These are phyloP conservation scores for Monascus ruber DNA, from an alignment of 2,329 filamentous ascomycete genomes.

Conservation along the genomic window DNA sequence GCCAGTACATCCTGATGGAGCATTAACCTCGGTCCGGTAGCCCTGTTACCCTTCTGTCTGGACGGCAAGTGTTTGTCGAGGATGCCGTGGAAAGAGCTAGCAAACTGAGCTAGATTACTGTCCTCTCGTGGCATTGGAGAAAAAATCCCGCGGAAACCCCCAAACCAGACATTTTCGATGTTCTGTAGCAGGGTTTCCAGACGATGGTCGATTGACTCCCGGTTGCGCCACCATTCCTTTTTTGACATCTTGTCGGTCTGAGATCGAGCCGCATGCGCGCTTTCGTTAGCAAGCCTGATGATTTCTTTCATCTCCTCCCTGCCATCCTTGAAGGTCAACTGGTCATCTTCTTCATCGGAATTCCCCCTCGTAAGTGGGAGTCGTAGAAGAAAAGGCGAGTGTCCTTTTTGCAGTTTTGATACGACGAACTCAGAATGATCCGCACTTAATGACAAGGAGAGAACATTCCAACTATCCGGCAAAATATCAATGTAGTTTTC, in stretches of 20 bases:
- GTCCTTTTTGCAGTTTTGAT: conserved; percentile 65
- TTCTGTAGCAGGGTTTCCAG: conserved; percentile 69
- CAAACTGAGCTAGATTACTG: conserved; percentile 61
- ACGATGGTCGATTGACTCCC: conserved; percentile 66
- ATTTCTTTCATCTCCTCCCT: conserved; percentile 72
- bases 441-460: conserved; percentile 77
- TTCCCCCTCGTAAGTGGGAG: conserved; percentile 75
- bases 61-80: conserved; percentile 81
- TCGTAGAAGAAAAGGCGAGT: conserved; percentile 73
- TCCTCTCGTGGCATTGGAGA: conserved; percentile 56
- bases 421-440: conserved; percentile 75
- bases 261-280: conserved; percentile 62
- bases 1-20: conserved; percentile 64
- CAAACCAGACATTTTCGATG: conserved; percentile 87
- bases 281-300: conserved; percentile 68
- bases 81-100: conserved; percentile 64
- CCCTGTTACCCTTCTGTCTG: conserved; percentile 49
- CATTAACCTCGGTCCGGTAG: conserved; percentile 39
- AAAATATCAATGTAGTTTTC: conserved; percentile 75
- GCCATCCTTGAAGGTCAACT: conserved; percentile 74
- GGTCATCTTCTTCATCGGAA: conserved; percentile 60
- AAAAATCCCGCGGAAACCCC: conserved; percentile 90
- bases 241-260: conserved; percentile 65
- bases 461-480: conserved; percentile 68
- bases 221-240: conserved; percentile 78